These are phyloP conservation scores for Herpotrichia juniperi DNA, from an alignment of 2,329 filamentous ascomycete species.

Conservation along the genomic window DNA sequence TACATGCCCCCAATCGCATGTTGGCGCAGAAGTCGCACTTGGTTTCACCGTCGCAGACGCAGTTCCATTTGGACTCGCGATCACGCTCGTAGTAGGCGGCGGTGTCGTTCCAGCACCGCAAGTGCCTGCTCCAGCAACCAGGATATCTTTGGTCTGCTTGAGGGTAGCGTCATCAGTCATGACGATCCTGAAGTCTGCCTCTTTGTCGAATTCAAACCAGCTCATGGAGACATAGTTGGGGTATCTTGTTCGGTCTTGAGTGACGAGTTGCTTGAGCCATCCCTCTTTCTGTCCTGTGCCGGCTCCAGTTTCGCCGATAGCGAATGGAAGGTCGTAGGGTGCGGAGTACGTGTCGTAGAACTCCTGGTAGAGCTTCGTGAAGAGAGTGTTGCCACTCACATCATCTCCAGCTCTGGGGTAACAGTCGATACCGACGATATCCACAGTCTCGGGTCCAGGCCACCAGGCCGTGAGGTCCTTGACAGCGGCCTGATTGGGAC, in stretches of 20 bases:
- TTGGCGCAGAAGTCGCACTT: background rate
- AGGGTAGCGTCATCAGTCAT: slow-evolving; percentile 17
- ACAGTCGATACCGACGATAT: slow-evolving; percentile 20
- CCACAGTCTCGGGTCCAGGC: slow-evolving; percentile 17
- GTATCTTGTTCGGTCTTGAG: slow-evolving; percentile 12
- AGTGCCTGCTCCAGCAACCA: slow-evolving; percentile 5
- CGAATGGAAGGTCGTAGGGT: slow-evolving; percentile 13
- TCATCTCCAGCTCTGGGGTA: slow-evolving; percentile 11
- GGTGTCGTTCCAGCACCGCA: background rate
- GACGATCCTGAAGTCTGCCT: slow-evolving; percentile 19
- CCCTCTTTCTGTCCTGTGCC: slow-evolving; percentile 9
- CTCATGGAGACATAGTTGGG: slow-evolving; percentile 18
- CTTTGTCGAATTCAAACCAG: slow-evolving; percentile 22
- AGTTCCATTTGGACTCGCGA: no score
- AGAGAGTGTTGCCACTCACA: slow-evolving; percentile 5
- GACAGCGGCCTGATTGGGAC: slow-evolving; percentile 12
- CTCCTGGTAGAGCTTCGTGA: slow-evolving; percentile 10
- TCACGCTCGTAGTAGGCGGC: no score
- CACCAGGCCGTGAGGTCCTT: slow-evolving; percentile 11
- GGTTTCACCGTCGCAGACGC: background rate
- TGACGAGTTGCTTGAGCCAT: slow-evolving; percentile 15
- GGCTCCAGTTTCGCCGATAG: slow-evolving; percentile 20
- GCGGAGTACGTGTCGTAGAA: slow-evolving; percentile 18
- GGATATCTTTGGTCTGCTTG: slow-evolving; percentile 9
- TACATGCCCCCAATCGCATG: slow-evolving; percentile 15